Conservation (phyloP, 2,329 filamentous ascomycete species). For the Penicillium griseofulvum region DNA sequence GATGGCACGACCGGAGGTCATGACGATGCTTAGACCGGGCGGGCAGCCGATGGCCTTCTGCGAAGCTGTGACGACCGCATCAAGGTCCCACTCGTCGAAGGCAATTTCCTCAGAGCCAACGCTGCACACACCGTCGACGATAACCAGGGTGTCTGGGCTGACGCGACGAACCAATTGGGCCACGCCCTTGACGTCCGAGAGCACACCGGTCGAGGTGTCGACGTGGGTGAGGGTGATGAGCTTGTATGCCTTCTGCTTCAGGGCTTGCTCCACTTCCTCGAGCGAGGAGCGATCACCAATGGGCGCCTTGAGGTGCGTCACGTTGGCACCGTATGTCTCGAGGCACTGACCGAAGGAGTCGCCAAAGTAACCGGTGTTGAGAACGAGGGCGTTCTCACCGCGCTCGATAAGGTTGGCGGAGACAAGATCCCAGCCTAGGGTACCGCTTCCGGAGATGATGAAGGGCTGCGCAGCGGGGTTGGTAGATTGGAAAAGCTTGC, state of each 20-base stretch:
- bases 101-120: slow-evolving; percentile 93
- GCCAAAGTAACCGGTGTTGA: slow-evolving; percentile 96
- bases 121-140: slow-evolving; percentile 96
- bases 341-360: slow-evolving; percentile 93
- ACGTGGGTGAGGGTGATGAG: slow-evolving; percentile 92
- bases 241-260: slow-evolving; percentile 92
- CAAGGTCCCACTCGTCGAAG: slow-evolving; percentile 92
- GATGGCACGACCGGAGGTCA: slow-evolving; percentile 87
- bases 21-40: slow-evolving; percentile 88
- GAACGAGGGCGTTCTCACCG: slow-evolving; percentile 84
- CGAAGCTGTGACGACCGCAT: slow-evolving; percentile 88
- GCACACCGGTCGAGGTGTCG: slow-evolving; percentile 92
- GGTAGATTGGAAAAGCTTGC: slow-evolving; percentile 90
- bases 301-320: slow-evolving; percentile 83
- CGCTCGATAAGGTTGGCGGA: slow-evolving; percentile 89
- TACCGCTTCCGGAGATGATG: slow-evolving; percentile 89
- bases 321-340: slow-evolving; percentile 82
- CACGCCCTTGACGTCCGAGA: slow-evolving; percentile 84
- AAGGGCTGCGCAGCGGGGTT: slow-evolving; percentile 83
- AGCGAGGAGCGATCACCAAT: slow-evolving; percentile 86
- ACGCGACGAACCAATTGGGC: slow-evolving; percentile 79
- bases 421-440: slow-evolving; percentile 93
- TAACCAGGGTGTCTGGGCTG: slow-evolving; percentile 83
- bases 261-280: slow-evolving; percentile 79
- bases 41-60: slow-evolving; percentile 97